These are phyloP conservation scores for Hemileia vastatrix DNA, from an alignment of 1,284 basidiomycete genomes.

Conservation along the genomic window DNA sequence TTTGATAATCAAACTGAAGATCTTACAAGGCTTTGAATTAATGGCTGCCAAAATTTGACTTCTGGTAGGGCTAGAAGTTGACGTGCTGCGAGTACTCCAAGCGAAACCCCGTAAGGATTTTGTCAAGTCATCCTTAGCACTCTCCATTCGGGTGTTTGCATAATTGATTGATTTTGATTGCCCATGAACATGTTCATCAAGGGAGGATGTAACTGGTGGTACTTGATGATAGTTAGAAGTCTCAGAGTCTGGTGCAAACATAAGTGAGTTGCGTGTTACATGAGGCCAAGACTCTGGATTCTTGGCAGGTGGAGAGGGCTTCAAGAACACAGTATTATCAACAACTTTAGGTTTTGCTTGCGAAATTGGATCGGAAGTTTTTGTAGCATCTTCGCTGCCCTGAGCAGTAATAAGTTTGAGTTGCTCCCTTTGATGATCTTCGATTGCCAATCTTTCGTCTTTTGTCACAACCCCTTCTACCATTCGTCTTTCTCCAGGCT, in stretches of 20 bases:
- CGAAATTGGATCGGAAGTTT: slow-evolving; percentile 44
- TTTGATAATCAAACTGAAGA: slow-evolving; percentile 7
- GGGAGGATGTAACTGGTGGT: slow-evolving; percentile 38
- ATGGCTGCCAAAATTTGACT: slow-evolving; percentile 82
- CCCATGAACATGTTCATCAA: slow-evolving; percentile 44
- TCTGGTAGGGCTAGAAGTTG: slow-evolving; percentile 70
- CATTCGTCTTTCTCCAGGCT: slow-evolving; percentile 34
- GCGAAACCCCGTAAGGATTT: slow-evolving; percentile 48
- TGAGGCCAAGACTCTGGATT: slow-evolving; percentile 24
- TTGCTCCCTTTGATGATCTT: slow-evolving; percentile 37
- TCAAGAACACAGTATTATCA: slow-evolving; percentile 47
- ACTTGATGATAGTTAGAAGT: slow-evolving; percentile 48
- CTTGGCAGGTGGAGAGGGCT: slow-evolving; percentile 9
- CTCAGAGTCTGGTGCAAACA: slow-evolving; percentile 85
- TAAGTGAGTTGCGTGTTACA: slow-evolving; percentile 67
- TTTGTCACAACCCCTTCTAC: slow-evolving; percentile 45
- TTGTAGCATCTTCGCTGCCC: slow-evolving; percentile 4
- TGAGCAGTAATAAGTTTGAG: slow-evolving; percentile 23
- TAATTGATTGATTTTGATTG: slow-evolving; percentile 63
- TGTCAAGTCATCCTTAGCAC: slow-evolving; percentile 51
- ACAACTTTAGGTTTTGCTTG: slow-evolving; percentile 59
- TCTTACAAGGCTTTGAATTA: slow-evolving; percentile 53
- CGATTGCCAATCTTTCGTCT: slow-evolving; percentile 25
- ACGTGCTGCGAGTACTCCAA: slow-evolving; percentile 6
- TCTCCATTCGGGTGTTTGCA: slow-evolving; percentile 66